Evolutionary conservation across 1,284 basidiomycete species (phyloP).

Genomic region (Trichosporon ovoides): DNA sequence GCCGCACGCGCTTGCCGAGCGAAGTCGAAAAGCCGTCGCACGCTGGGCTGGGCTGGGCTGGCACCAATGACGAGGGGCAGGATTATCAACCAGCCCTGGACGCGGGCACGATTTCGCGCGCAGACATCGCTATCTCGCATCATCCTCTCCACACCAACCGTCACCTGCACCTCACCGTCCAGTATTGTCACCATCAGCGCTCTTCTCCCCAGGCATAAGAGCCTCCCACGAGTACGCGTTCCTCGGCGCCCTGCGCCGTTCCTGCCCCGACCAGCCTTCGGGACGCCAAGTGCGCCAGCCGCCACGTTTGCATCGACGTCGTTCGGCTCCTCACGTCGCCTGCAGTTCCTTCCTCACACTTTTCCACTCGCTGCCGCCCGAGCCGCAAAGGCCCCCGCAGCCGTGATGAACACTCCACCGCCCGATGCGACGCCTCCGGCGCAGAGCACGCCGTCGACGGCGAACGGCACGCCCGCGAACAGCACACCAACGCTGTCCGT

Average conservation of each 20-base stretch:
- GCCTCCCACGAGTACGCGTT: neutral
- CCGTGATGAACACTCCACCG: slow-evolving; percentile 19
- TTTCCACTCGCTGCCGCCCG: neutral
- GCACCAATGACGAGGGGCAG: slow-evolving; percentile 1
- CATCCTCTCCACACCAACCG: neutral
- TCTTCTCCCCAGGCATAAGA: neutral
- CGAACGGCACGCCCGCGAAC: too few relatives aligned
- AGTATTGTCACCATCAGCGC: neutral
- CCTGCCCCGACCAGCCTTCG: neutral
- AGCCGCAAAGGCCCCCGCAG: neutral
- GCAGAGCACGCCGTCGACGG: neutral
- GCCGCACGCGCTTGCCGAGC: too few relatives aligned
- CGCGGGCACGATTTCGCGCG: neutral
- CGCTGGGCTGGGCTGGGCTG: neutral
- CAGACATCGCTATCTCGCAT: slow-evolving; percentile 1
- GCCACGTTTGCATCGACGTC: neutral
- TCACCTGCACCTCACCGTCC: neutral
- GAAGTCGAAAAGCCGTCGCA: too few relatives aligned
- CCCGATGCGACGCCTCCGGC: slow-evolving; percentile 40
- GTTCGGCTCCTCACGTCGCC: neutral
- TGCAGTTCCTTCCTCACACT: neutral
- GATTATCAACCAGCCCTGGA: neutral
- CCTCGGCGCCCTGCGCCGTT: neutral
- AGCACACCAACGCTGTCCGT: neutral
- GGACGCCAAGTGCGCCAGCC: neutral